phyloP scores from a whole-genome alignment of 768 basidiomycete genomes.

The Rossbeevera mucosa region DNA sequence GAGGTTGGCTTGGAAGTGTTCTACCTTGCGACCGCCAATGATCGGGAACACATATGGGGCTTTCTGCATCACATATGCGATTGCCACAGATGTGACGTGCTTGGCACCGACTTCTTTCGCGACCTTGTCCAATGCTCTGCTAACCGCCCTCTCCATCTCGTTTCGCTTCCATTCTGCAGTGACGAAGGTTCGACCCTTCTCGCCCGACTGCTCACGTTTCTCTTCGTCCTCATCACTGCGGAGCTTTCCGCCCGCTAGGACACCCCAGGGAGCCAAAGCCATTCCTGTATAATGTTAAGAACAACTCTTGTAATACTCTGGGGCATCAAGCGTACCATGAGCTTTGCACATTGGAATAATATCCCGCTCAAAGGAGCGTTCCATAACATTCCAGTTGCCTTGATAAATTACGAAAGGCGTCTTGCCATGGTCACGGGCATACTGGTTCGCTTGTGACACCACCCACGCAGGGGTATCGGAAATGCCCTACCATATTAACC shows the following conservation, averaged over 20 bases:
- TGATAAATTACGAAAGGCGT: constrained; percentile 45
- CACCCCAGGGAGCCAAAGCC: constrained; percentile 37
- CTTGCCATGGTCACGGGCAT: constrained; percentile 38
- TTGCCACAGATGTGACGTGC: constrained; percentile 37
- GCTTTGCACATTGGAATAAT: constrained; percentile 35
- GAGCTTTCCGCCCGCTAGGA: constrained; percentile 33
- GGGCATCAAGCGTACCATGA: constrained; percentile 11
- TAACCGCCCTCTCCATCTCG: constrained; percentile 40
- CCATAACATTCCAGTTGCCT: constrained; percentile 32
- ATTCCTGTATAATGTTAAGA: constrained; percentile 14
- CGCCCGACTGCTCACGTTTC: constrained; percentile 21
- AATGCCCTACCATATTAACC: constrained; percentile 15
- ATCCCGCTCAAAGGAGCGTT: constrained; percentile 42
- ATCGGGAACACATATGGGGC: constrained; percentile 50
- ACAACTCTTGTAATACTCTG: too few relatives aligned
- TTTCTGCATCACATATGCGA: constrained; percentile 55
- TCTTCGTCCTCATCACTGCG: constrained; percentile 31
- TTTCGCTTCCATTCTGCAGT: constrained; percentile 40
- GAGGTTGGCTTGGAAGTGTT: constrained; percentile 48
- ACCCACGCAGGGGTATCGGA: constrained; percentile 39
- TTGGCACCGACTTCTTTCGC: constrained; percentile 47
- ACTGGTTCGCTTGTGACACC: constrained; percentile 39
- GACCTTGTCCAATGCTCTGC: constrained; percentile 45
- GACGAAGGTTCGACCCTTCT: neutral
- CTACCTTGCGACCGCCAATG: constrained; percentile 48